A percentile compares a stretch with the other conserved stretches of the same genome.
phyloP scores from a whole-genome alignment of 129 eudicot genomes.

The Tagetes erecta region DNA sequence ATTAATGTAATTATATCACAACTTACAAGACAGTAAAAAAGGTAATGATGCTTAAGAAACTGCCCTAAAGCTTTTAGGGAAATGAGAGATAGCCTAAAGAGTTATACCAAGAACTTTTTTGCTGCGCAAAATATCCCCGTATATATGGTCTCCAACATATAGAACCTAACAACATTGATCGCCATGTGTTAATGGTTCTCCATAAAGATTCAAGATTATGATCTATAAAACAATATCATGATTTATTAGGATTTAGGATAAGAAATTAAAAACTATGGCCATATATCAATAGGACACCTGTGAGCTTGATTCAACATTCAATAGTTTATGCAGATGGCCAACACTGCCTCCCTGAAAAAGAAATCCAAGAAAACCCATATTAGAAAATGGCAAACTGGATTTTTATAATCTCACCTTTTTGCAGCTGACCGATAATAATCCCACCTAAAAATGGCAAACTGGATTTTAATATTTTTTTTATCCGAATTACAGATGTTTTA shows the following conservation, averaged over 20 bases:
- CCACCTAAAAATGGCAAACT: neutral
- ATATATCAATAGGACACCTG: conserved; percentile 58
- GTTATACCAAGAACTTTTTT: conserved; percentile 85
- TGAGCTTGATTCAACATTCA: conserved; percentile 79
- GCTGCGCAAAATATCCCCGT: conserved; percentile 95
- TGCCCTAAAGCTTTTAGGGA: too few species aligned
- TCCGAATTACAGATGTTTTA: too few species aligned
- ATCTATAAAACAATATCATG: neutral
- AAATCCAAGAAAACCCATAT: conserved; percentile 20
- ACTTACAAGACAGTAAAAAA: neutral
- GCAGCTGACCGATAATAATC: neutral
- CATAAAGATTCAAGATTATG: neutral
- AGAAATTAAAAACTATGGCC: neutral
- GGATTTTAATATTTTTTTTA: too few species aligned
- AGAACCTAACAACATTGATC: conserved; percentile 62
- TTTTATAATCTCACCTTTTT: neutral
- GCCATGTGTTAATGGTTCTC: conserved; percentile 9
- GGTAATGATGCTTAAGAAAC: neutral
- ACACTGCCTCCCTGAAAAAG: conserved; percentile 91
- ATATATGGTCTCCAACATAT: conserved; percentile 97
- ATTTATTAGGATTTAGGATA: neutral
- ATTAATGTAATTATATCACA: conserved; percentile 22
- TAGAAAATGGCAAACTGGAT: neutral
- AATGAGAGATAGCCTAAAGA: neutral
- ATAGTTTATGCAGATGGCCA: conserved; percentile 91